A percentile compares a stretch with the other conserved stretches of the same genome.
phyloP scores from a whole-genome alignment of 768 basidiomycete species.

The Collybiopsis luxurians region DNA sequence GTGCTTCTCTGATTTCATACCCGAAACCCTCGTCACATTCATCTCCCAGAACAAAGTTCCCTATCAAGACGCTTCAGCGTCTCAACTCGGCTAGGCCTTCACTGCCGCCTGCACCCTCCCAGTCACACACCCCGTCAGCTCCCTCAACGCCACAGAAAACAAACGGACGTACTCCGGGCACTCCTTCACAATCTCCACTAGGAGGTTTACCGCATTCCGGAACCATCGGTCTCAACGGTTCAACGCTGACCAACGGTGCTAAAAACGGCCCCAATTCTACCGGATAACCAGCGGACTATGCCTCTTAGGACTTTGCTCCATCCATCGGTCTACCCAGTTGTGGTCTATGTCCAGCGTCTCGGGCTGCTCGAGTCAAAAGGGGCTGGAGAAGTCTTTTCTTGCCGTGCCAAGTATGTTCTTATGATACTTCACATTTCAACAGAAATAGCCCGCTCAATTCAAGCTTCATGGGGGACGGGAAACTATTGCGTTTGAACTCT shows the following conservation, averaged over 20 bases:
- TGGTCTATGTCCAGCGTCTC: not conserved
- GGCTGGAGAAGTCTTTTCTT: not conserved
- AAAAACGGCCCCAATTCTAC: not conserved
- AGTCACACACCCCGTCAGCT: slow-evolving; percentile 13
- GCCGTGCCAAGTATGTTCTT: not conserved
- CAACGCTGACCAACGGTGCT: slow-evolving; percentile 13
- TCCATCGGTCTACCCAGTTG: not conserved
- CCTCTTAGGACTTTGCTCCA: not conserved
- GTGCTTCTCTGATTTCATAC: slow-evolving; percentile 26
- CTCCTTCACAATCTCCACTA: not conserved
- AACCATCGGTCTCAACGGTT: slow-evolving; percentile 14
- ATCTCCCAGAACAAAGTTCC: slow-evolving; percentile 81
- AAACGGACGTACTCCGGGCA: not conserved
- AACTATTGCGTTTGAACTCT: not conserved
- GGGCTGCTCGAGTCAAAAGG: not conserved
- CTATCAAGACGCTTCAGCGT: slow-evolving; percentile 86
- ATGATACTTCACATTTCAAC: not conserved
- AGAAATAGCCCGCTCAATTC: not conserved
- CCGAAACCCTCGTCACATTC: not conserved
- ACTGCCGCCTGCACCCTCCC: slow-evolving; percentile 11
- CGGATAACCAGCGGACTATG: not conserved
- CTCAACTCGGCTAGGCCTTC: slow-evolving; percentile 60
- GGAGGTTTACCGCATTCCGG: slow-evolving; percentile 16
- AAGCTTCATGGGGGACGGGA: not conserved
- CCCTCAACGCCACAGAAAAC: slow-evolving; percentile 4